These are phyloP conservation scores for Leccinum olivaceopallidum DNA, from an alignment of 768 basidiomycete species.

Conservation along the genomic window DNA sequence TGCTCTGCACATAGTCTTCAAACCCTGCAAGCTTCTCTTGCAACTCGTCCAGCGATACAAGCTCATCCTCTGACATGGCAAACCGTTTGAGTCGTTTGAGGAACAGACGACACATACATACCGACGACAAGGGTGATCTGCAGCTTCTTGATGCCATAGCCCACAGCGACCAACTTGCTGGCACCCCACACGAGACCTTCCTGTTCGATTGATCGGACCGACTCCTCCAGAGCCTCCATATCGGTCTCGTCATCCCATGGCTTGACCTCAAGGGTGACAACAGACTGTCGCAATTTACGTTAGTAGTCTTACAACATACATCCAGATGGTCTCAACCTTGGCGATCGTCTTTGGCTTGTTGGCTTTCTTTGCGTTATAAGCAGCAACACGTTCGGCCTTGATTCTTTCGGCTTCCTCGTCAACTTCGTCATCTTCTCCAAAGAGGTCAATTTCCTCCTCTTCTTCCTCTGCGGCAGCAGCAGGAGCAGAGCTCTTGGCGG, in stretches of 20 bases:
- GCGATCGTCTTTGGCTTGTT: conserved; percentile 84
- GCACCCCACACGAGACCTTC: conserved; percentile 96
- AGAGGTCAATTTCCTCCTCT: conserved; percentile 82
- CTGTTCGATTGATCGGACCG: conserved; percentile 83
- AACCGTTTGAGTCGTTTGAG: neutral
- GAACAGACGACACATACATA: conserved; percentile 28
- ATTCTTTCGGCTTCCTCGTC: conserved; percentile 84
- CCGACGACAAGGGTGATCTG: conserved; percentile 66
- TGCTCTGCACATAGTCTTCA: conserved; percentile 88
- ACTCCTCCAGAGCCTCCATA: conserved; percentile 81
- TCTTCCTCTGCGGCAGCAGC: conserved; percentile 43
- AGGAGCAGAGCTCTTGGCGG: conserved; percentile 44
- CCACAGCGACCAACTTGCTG: conserved; percentile 89
- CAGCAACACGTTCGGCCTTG: conserved; percentile 92
- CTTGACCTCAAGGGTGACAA: conserved; percentile 98
- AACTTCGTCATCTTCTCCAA: conserved; percentile 81
- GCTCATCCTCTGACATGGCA: conserved; percentile 78
- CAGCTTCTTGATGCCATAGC: conserved; percentile 93
- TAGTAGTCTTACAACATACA: conserved; percentile 11
- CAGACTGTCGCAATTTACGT: conserved; percentile 61
- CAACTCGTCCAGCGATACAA: conserved; percentile 88
- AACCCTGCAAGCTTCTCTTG: conserved; percentile 88
- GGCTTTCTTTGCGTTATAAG: conserved; percentile 93
- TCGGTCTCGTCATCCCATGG: conserved; percentile 99
- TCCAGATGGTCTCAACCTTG: conserved; percentile 55